These are phyloP conservation scores for Pichia ethanolica DNA, from an alignment of 805 yeast species.

Conservation along the genomic window DNA sequence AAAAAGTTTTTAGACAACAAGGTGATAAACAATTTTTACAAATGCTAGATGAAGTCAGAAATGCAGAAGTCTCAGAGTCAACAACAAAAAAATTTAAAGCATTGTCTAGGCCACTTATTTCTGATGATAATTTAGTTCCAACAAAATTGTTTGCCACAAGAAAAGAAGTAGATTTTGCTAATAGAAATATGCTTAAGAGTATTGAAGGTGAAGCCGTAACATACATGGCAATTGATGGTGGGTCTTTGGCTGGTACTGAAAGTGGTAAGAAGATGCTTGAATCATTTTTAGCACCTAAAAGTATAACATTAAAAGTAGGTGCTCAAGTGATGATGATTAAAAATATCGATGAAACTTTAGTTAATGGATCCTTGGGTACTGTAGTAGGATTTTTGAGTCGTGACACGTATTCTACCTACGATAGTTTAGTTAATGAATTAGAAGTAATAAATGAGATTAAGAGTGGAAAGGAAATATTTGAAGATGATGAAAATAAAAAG, in stretches of 20 bases:
- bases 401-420: slow-evolving; percentile 31
- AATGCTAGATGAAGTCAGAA: slow-evolving; percentile 70
- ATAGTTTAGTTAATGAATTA: slow-evolving; percentile 13
- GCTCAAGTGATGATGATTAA: slow-evolving; percentile 83
- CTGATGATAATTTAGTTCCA: slow-evolving; percentile 56
- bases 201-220: slow-evolving; percentile 38
- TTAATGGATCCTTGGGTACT: slow-evolving; percentile 71
- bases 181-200: slow-evolving; percentile 38
- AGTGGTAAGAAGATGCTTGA: slow-evolving; percentile 39
- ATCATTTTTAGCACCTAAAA: slow-evolving; percentile 57
- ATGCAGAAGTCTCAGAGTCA: slow-evolving; percentile 46
- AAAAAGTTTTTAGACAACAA: slow-evolving; percentile 68
- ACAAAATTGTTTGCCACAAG: slow-evolving; percentile 72
- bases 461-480: background rate
- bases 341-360: slow-evolving; percentile 63
- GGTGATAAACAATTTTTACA: slow-evolving; percentile 62
- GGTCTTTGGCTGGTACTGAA: slow-evolving; percentile 34
- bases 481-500: background rate
- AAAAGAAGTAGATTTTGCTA: slow-evolving; percentile 63
- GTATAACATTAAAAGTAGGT: slow-evolving; percentile 51
- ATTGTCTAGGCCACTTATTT: slow-evolving; percentile 43
- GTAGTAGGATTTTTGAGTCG: slow-evolving; percentile 43
- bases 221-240: slow-evolving; percentile 51
- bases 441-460: slow-evolving; percentile 13
- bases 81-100: slow-evolving; percentile 43